Percentiles rank a stretch among this genome's conserved stretches.
phyloP scores from a whole-genome alignment of 2,329 filamentous ascomycete genomes.

The Fusarium sp. region DNA sequence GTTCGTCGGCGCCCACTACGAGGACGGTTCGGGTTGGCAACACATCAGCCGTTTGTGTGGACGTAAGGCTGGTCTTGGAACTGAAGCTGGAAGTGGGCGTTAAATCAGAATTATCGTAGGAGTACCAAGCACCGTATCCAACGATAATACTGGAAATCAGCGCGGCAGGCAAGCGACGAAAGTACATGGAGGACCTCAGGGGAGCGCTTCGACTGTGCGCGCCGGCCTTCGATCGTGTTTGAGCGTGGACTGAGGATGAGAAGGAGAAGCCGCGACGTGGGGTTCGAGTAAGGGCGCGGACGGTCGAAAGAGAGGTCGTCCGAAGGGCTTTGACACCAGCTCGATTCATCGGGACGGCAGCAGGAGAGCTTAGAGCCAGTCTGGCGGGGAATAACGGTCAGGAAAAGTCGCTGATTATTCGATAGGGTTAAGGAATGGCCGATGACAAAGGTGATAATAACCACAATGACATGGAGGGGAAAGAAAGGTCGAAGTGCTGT shows the following conservation, averaged over 20 bases:
- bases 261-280: conserved; percentile 56
- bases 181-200: conserved; percentile 79
- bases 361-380: conserved; percentile 29
- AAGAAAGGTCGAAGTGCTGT: not conserved
- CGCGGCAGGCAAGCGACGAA: conserved; percentile 74
- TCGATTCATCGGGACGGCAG: conserved; percentile 74
- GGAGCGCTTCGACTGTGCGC: conserved; percentile 61
- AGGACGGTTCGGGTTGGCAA: conserved; percentile 75
- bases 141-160: conserved; percentile 75
- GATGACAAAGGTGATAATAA: conserved; percentile 17
- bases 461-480: conserved; percentile 22
- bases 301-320: conserved; percentile 73
- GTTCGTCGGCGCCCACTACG: conserved; percentile 88
- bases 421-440: conserved; percentile 3
- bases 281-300: conserved; percentile 67
- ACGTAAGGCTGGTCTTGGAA: conserved; percentile 57
- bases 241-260: conserved; percentile 68
- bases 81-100: conserved; percentile 47
- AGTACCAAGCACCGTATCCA: conserved; percentile 82
- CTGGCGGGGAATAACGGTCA: not conserved
- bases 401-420: not conserved
- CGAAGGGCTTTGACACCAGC: conserved; percentile 75
- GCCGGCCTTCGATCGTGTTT: conserved; percentile 63
- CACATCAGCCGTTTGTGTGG: conserved; percentile 54
- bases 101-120: conserved; percentile 64